phyloP scores from a whole-genome alignment of 2,329 filamentous ascomycete species.

The Venturia pyrina region DNA sequence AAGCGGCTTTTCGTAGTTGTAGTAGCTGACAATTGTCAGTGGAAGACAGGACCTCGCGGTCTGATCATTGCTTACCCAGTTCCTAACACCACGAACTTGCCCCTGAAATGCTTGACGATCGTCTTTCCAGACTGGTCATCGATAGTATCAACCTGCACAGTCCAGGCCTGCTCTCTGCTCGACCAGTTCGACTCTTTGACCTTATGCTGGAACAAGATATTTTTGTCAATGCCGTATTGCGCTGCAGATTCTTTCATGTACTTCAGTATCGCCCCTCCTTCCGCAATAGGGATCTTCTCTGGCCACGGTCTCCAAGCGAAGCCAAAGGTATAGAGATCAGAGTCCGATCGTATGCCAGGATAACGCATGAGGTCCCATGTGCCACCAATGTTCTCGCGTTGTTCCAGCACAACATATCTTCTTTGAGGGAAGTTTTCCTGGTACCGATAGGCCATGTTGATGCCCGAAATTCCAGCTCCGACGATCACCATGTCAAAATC shows the following conservation, averaged over 20 bases:
- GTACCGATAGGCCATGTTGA: constrained; percentile 62
- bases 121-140: constrained; percentile 22
- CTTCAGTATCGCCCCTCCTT: constrained; percentile 33
- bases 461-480: constrained; percentile 65
- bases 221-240: constrained; percentile 35
- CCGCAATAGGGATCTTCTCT: constrained; percentile 36
- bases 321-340: constrained; percentile 40
- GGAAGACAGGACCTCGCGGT: not conserved
- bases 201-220: constrained; percentile 34
- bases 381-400: constrained; percentile 55
- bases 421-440: constrained; percentile 46
- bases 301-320: constrained; percentile 64
- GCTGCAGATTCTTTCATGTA: constrained; percentile 35
- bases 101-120: constrained; percentile 24
- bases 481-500: constrained; percentile 47
- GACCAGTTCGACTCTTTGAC: constrained; percentile 34
- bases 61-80: constrained; percentile 35
- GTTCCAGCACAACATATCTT: constrained; percentile 59
- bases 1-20: constrained; percentile 58
- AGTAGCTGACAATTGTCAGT: constrained; percentile 39
- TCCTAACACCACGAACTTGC: constrained; percentile 47
- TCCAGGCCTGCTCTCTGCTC: constrained; percentile 40
- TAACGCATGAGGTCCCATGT: constrained; percentile 75
- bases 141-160: constrained; percentile 26
- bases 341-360: constrained; percentile 52